A percentile compares a stretch with the other conserved stretches of the same genome.
phyloP scores from a whole-genome alignment of 345 rosid genomes.

The Cochlearia excelsa region DNA sequence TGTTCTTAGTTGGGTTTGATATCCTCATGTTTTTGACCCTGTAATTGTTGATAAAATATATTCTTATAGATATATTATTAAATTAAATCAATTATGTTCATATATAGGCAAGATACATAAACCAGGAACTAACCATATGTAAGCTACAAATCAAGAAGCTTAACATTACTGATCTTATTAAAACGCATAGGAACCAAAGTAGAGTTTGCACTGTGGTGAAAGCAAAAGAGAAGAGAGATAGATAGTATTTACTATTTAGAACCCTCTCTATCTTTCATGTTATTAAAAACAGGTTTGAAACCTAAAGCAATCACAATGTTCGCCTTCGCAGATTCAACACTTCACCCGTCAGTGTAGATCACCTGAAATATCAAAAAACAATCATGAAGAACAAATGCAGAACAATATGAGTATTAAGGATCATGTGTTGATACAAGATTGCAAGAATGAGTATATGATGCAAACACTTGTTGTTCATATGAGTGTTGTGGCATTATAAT shows the following conservation, averaged over 20 bases:
- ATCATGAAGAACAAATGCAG: not conserved
- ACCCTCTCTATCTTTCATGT: not conserved
- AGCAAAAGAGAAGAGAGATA: not conserved
- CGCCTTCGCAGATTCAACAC: not conserved
- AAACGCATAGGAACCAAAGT: too few species aligned
- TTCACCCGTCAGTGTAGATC: not conserved
- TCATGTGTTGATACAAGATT: not conserved
- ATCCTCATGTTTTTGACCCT: not conserved
- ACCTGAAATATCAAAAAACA: not conserved
- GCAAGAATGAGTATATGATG: not conserved
- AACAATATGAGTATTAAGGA: not conserved
- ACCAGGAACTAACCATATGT: too few species aligned
- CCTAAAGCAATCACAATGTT: not conserved
- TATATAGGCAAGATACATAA: too few species aligned
- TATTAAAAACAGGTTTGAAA: not conserved
- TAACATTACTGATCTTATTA: too few species aligned
- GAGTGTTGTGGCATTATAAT: too few species aligned
- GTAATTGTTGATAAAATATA: too few species aligned
- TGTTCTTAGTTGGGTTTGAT: constrained; percentile 1
- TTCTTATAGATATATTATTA: too few species aligned
- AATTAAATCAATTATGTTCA: too few species aligned
- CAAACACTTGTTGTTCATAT: too few species aligned
- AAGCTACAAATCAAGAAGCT: too few species aligned
- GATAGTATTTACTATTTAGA: not conserved
- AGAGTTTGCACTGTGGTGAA: too few species aligned